Base-by-base conservation (phyloP, 208 protist genomes). In the Leptomonas pyrrhocoris region DNA sequence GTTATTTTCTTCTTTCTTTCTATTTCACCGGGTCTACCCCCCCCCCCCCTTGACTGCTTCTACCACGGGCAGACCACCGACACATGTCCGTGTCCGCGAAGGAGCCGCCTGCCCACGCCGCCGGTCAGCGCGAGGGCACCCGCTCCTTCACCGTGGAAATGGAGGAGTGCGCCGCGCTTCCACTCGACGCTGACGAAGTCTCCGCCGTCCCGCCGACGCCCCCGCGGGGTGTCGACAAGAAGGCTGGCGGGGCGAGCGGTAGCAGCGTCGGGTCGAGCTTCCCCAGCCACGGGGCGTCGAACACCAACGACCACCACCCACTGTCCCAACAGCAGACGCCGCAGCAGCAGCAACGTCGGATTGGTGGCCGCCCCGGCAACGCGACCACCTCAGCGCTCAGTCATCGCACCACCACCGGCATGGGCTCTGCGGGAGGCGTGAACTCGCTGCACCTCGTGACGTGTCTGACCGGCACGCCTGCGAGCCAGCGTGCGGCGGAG, bases 401-500 rank as follows among this genome's bases (percentile, higher is more conserved):
- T 30, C 58, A 27, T 9, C 58, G 42, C 40, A 13, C 45, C 0
- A 64, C 58, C 28, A 27, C 9, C 13, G 34, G 34, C 34, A 31
- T 31, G 28, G 34, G 4, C 23, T 46, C 56, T 31, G 60, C 31
- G 16, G 19, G 15, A 43, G 46, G 31, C 21, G 21, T 46, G 5
- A 45, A 5, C 48, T 43, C 48, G 0, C 30, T 66, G 30, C 60
- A 30, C 9, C 28, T 66, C 25, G 40, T 59, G 15, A 64, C 71
- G 40, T 78, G 71, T 34, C 21, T 19, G 13, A 4, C 42, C 15
- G 40, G 68, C 63, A 74, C 57, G 11, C 54, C 61, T 1, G 74
- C 54, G 0, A 54, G 16, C 9, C 69, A 76, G 42, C 68, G 73
- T 25, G 18, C 7, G 30, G 60, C 30, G n/a, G 80, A 85, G 25